Percentiles rank a stretch among this genome's conserved stretches.
phyloP scores from a whole-genome alignment of 2,329 filamentous ascomycete genomes.

The Aureobasidium musti region DNA sequence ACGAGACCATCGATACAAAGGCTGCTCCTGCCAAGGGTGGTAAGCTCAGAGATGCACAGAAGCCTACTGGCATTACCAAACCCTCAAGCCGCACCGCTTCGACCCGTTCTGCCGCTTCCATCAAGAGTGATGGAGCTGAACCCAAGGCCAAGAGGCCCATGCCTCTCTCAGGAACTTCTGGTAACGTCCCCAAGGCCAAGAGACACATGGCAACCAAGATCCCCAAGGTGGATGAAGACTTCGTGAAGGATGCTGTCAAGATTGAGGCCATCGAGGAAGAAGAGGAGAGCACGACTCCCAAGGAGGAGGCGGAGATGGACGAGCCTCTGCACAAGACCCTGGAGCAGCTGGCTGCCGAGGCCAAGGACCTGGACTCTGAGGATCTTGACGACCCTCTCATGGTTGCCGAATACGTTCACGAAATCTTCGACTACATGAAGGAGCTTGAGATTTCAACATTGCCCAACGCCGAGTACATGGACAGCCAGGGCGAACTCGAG shows the following conservation, averaged over 20 bases:
- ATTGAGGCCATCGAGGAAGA: constrained; percentile 44
- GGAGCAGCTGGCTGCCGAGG: constrained; percentile 45
- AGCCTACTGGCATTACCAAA: constrained; percentile 83
- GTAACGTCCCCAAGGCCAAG: constrained; percentile 65
- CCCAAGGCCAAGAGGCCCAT: constrained; percentile 70
- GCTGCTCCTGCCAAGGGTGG: constrained; percentile 54
- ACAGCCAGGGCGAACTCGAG: constrained; percentile 88
- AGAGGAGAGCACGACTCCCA: constrained; percentile 38
- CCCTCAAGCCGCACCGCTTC: constrained; percentile 57
- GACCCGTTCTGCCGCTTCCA: constrained; percentile 62
- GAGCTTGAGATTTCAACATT: constrained; percentile 78
- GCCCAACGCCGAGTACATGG: constrained; percentile 93
- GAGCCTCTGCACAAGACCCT: constrained; percentile 37
- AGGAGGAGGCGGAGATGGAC: constrained; percentile 42
- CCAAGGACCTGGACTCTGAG: constrained; percentile 75
- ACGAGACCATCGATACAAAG: constrained; percentile 71
- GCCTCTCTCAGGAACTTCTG: constrained; percentile 69
- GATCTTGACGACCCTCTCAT: constrained; percentile 93
- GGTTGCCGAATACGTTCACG: constrained; percentile 95
- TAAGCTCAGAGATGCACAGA: constrained; percentile 58
- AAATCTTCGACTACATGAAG: constrained; percentile 95
- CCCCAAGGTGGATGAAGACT: constrained; percentile 59
- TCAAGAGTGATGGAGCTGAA: constrained; percentile 55
- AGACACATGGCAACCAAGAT: constrained; percentile 59
- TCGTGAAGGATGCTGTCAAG: constrained; percentile 58